A percentile compares a stretch with the other conserved stretches of the same genome.
Conservation (phyloP, 495 filamentous ascomycete genomes). For the Penicillium atrosanguineum region DNA sequence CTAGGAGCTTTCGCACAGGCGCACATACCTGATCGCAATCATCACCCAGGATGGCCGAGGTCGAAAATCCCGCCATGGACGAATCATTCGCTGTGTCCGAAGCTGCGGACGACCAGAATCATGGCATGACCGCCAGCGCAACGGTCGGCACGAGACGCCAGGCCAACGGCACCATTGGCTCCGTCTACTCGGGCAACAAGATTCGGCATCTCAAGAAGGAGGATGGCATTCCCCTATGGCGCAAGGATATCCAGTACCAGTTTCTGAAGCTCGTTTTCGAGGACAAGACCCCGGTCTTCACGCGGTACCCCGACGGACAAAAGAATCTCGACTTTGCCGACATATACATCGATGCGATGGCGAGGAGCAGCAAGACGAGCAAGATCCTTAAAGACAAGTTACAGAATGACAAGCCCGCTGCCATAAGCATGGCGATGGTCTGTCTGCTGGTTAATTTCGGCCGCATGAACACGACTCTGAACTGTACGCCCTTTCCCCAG, state of each 20-base stretch:
- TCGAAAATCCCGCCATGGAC: slow-evolving; percentile 42
- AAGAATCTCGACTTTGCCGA: slow-evolving; percentile 86
- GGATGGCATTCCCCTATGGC: slow-evolving; percentile 93
- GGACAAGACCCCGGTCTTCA: slow-evolving; percentile 80
- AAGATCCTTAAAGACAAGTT: slow-evolving; percentile 98
- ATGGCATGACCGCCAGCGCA: slow-evolving; percentile 52
- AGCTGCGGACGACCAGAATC: slow-evolving; percentile 41
- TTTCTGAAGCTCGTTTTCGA: slow-evolving; percentile 92
- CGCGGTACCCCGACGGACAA: slow-evolving; percentile 69
- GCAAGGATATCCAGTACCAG: slow-evolving; percentile 96
- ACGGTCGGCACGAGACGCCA: slow-evolving; percentile 61
- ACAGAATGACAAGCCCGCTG: slow-evolving; percentile 84
- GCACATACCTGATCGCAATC: slow-evolving; percentile 4
- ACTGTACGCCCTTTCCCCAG: slow-evolving; percentile 61
- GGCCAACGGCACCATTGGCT: slow-evolving; percentile 63
- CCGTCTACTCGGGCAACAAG: slow-evolving; percentile 83
- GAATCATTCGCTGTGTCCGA: slow-evolving; percentile 47
- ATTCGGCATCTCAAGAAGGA: slow-evolving; percentile 96
- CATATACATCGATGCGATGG: slow-evolving; percentile 98
- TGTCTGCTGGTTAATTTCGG: slow-evolving; percentile 96
- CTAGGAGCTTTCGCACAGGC: slow-evolving; percentile 8
- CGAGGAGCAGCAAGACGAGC: slow-evolving; percentile 96
- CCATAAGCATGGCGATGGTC: slow-evolving; percentile 98
- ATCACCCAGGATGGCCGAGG: slow-evolving; percentile 36
- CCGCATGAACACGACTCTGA: slow-evolving; percentile 97